Percentiles rank a stretch among this genome's conserved stretches.
Evolutionary conservation across 2,329 filamentous ascomycete genomes (phyloP).

Genomic region (Exophiala calicioides): DNA sequence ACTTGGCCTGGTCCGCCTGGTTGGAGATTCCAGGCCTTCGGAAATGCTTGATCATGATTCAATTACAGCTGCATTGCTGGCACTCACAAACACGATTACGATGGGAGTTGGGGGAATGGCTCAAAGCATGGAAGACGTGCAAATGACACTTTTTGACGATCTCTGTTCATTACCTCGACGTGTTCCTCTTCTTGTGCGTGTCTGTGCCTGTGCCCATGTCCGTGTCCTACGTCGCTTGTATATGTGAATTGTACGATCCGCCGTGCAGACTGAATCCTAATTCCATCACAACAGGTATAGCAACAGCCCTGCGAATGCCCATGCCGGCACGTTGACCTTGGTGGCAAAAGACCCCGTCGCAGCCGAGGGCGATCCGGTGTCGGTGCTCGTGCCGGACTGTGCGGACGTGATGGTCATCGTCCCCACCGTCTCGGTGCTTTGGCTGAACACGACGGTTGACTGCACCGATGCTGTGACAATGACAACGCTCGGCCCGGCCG

Average conservation of each 20-base stretch:
- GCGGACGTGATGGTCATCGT: neutral
- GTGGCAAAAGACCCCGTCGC: neutral
- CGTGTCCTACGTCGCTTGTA: no score
- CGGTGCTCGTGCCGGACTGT: neutral
- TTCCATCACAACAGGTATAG: no score
- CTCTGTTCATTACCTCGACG: slow-evolving; percentile 3
- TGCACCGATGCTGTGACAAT: slow-evolving; percentile 8
- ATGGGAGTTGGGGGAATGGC: slow-evolving; percentile 16
- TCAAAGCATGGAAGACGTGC: neutral
- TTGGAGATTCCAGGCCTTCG: neutral
- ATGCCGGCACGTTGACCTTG: no score
- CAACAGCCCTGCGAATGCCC: no score
- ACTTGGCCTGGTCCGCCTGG: slow-evolving; percentile 10
- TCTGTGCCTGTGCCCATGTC: no score
- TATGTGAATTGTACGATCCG: no score
- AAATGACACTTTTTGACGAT: slow-evolving; percentile 2
- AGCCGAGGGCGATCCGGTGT: neutral
- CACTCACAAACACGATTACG: slow-evolving; percentile 18
- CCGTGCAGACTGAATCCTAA: no score
- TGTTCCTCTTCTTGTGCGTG: no score
- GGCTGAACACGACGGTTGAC: neutral
- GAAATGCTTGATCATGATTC: slow-evolving; percentile 10
- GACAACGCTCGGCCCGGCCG: slow-evolving; percentile 1
- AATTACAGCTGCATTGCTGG: slow-evolving; percentile 9
- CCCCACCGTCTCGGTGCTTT: neutral